Conservation (phyloP, 306 rosid species). For the Rosa multiflora region DNA sequence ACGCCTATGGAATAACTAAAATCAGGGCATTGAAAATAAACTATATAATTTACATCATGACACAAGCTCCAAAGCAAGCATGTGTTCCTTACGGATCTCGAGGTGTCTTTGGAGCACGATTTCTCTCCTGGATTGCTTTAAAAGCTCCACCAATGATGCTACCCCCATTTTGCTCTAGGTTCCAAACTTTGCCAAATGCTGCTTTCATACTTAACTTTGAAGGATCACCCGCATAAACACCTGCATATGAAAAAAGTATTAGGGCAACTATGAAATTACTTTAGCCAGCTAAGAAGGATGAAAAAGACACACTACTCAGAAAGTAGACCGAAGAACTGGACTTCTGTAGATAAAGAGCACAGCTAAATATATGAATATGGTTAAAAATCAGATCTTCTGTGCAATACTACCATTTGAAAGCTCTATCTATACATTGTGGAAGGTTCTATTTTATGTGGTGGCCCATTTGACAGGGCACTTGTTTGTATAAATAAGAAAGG, state of each 20-base stretch:
- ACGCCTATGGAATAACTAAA: constrained; percentile 54
- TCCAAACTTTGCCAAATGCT: constrained; percentile 98
- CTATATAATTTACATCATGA: constrained; percentile 8
- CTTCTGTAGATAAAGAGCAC: background rate
- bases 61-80: constrained; percentile 28
- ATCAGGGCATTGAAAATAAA: constrained; percentile 36
- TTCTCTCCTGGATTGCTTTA: constrained; percentile 86
- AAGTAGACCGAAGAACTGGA: background rate
- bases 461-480: background rate
- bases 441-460: background rate
- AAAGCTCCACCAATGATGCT: constrained; percentile 96
- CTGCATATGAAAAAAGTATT: constrained; percentile 40
- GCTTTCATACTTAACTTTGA: constrained; percentile 97
- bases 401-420: constrained; percentile 2
- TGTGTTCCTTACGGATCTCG: constrained; percentile 71
- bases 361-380: background rate
- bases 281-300: background rate
- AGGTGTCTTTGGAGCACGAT: constrained; percentile 56
- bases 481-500: background rate
- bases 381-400: background rate
- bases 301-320: background rate
- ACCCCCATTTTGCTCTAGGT: constrained; percentile 87
- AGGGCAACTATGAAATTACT: constrained; percentile 16
- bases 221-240: constrained; percentile 99
- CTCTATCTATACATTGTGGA: background rate